Evolutionary conservation across 345 rosid species (phyloP).

Genomic region (Geranium brycei): DNA sequence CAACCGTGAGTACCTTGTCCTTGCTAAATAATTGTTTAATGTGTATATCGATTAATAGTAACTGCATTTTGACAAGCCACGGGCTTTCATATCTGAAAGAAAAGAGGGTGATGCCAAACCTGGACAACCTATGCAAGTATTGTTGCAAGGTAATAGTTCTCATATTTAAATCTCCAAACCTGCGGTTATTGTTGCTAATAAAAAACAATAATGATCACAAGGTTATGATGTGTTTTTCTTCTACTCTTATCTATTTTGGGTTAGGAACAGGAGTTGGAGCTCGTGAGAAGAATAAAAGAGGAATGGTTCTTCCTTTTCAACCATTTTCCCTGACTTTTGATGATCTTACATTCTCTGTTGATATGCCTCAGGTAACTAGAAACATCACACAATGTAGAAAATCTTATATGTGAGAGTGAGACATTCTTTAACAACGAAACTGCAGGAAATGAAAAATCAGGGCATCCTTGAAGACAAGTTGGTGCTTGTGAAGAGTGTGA

Average conservation of each 20-base stretch:
- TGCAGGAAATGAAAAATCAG: conserved; percentile 38
- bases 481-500: conserved; percentile 38
- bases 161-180: background rate
- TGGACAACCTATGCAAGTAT: conserved; percentile 21
- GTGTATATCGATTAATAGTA: too few relatives aligned
- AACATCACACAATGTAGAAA: too few relatives aligned
- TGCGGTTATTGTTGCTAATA: too few relatives aligned
- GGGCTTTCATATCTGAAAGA: conserved; percentile 24
- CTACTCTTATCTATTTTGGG: too few relatives aligned
- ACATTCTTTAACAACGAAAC: too few relatives aligned
- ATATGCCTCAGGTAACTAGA: conserved; percentile 43
- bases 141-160: conserved; percentile 11
- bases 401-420: too few relatives aligned
- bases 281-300: too few relatives aligned
- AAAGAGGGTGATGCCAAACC: too few relatives aligned
- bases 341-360: conserved; percentile 37
- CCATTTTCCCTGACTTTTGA: too few relatives aligned
- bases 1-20: conserved; percentile 22
- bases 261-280: conserved; percentile 5
- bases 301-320: too few relatives aligned
- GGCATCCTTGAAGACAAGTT: conserved; percentile 30
- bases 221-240: too few relatives aligned
- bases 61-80: conserved; percentile 26
- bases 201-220: too few relatives aligned
- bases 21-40: conserved; percentile 2